Base-by-base conservation (phyloP, 2,329 filamentous ascomycete genomes). In the Fusarium compactum region DNA sequence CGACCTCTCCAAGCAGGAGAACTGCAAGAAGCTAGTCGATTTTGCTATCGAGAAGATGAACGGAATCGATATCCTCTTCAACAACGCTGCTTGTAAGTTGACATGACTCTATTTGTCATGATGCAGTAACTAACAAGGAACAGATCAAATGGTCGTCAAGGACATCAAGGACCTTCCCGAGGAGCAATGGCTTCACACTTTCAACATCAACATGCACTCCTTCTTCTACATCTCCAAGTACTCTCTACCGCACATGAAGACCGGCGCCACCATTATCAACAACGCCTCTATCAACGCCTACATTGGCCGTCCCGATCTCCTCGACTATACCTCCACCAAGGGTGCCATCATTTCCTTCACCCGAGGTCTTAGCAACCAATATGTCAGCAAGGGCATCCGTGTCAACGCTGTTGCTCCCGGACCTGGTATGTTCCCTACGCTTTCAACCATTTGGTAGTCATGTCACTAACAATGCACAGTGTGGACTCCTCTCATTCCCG, bases 241-340 rank as follows among this genome's bases (percentile, higher is more conserved):
- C 76, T 81, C 86, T 15, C 84, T 96, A 14, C 89, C 89, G 1
- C 91, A 95, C 80, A 92, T 96, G 89, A 87, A 88, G 76, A 79
- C 80, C n/a, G 93, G 93, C 38, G 86, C 89, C 59, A 90, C 89
- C 27, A 94, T 97, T 78, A 94, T 97, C 85, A 96, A 95, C 83
- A 94, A 93, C 77, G 90, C 92, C 46, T 94, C 91, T 32, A 90
- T 96, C 78, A 95, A 95, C 78, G 92, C 90, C 27, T 96, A 95
- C 81, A 87, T 94, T 62, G 93, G 93, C 41, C 91, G 92, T 3
- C 90, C 91, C 0, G 92, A 95, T 74, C 85, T 95, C 3, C 87
- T 96, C 51, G 92, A 96, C 80, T 95, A 96, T 82, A 94, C 92
- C 0, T 89, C 90, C 3, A 93, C 91, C 27, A 93, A 93, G 78